Evolutionary conservation across 768 basidiomycete genomes (phyloP), one percentile per base, ranked within the genome.

Genomic region (Arthromyces matolae): DNA sequence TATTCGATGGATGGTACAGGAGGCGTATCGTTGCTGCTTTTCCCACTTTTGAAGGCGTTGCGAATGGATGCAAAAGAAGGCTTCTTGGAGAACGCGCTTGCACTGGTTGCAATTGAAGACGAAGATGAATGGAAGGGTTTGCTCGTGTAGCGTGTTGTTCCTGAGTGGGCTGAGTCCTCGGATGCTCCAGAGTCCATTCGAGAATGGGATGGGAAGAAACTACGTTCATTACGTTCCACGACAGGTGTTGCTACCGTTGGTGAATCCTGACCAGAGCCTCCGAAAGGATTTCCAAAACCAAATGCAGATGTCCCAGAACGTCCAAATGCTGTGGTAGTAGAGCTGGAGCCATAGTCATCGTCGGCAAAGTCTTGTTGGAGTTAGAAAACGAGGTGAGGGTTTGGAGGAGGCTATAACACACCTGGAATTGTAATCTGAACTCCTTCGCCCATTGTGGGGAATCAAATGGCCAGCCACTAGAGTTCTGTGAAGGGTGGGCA

Each of bases 11-110:
- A 68, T 12, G 89, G 90, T 45, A 92, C 71, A n/a, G 89, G 88
- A 19, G 89, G 90, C 5, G 83, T 70, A n/a, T 84, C 80, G 41
- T 62, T 71, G 42, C 63, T 71, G 45, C 66, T 72, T 58, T 77
- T 88, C 46, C 75, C 74, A 36, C 77, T 79, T 65, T 88, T 92
- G 76, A 93, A 91, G 3, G 89, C 89, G 61, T 90, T 90, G 32
- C 88, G 82, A 50, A 93, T 81, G 13, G 88, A 91, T 2, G 89
- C 89, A 50, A 93, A 91, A 0, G 89, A 92, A 3, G 86, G 65
- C 58, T 93, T 93, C 70, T 89, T 89, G 34, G 80, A 71, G 60
- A 89, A 86, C 1, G 80, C 72, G n/a, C 37, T 45, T n/a, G 80
- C 65, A 32, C 67, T 65, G 1, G 76, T 77, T 23, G 79, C 77